Base-by-base conservation (phyloP, 148 eudicot species). In the Chenopodium berlandieri region DNA sequence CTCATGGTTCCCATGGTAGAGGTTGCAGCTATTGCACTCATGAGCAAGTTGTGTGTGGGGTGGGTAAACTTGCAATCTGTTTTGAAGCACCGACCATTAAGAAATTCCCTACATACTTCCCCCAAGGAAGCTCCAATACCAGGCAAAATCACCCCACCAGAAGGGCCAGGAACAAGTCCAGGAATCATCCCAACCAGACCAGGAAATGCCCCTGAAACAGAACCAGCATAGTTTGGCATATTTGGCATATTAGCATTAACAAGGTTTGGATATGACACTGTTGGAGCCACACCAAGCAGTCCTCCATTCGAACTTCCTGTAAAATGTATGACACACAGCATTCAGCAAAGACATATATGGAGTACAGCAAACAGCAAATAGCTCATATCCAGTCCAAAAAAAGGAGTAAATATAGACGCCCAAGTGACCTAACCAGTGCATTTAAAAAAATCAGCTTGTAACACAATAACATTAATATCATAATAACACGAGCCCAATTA, bases 211-310 rank as follows among this genome's bases (percentile, higher is more conserved):
- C 97, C 97, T n/a, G 97, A 94, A 31, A 94, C 94, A 78, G 99
- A 96, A 78, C 94, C 97, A n/a, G 98, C 91, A 88, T 96, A 96
- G 85, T 96, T 96, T 72, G 99, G 99, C 99, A 96, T 96, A 82
- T 96, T 96, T 23, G 99, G 99, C 99, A 96, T 96, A 80, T 93
- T 96, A 73, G 92, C 98, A 85, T 96, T 96, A 72, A 91, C 93
- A 84, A 94, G 85, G 89, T 89, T 94, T 0, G 94, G 94, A 82
- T 79, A 94, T 67, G 92, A 63, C 16, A 92, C 69, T 17, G 89
- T 78, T 23, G 99, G 97, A 84, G 92, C 89, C 78, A 91, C 82
- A 70, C 99, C 99, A 76, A 92, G 90, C 79, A 92, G 80, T 67
- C 97, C 98, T 72, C 99, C 99, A n/a, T 89, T 81, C 60, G 95